Conservation (phyloP, 139 green algal genomes). For the Chlorokybus atmophyticus region DNA sequence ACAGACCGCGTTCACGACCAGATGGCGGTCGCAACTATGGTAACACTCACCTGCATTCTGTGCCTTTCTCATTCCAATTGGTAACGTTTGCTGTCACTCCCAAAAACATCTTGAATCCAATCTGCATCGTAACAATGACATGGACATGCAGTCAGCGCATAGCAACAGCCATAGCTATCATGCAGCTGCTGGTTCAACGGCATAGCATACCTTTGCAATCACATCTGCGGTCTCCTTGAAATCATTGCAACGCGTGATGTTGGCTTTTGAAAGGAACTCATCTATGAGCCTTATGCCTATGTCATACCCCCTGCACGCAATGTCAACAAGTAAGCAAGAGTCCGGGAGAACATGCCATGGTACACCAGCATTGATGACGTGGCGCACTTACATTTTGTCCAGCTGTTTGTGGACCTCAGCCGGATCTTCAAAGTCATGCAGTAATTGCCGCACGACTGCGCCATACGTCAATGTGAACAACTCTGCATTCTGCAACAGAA, state of each 20-base stretch:
- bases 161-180: background rate
- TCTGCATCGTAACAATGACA: slow-evolving; percentile 9
- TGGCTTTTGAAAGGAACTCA: slow-evolving; percentile 84
- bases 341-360: no score
- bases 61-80: slow-evolving; percentile 71
- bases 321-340: no score
- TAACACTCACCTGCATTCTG: no score
- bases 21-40: no score
- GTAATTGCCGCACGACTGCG: slow-evolving; percentile 85
- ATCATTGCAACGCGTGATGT: slow-evolving; percentile 46
- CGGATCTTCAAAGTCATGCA: slow-evolving; percentile 77
- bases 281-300: slow-evolving; percentile 87
- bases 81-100: slow-evolving; percentile 52
- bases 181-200: no score
- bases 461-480: slow-evolving; percentile 95
- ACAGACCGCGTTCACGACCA: no score
- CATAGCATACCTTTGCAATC: slow-evolving; percentile 55
- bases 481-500: slow-evolving; percentile 59
- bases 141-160: background rate
- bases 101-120: slow-evolving; percentile 79
- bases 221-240: slow-evolving; percentile 69
- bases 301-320: slow-evolving; percentile 57
- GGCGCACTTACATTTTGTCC: slow-evolving; percentile 57
- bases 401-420: slow-evolving; percentile 92
- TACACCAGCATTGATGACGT: no score